phyloP scores from a whole-genome alignment of 768 basidiomycete species.

The Pleurotus djamor region DNA sequence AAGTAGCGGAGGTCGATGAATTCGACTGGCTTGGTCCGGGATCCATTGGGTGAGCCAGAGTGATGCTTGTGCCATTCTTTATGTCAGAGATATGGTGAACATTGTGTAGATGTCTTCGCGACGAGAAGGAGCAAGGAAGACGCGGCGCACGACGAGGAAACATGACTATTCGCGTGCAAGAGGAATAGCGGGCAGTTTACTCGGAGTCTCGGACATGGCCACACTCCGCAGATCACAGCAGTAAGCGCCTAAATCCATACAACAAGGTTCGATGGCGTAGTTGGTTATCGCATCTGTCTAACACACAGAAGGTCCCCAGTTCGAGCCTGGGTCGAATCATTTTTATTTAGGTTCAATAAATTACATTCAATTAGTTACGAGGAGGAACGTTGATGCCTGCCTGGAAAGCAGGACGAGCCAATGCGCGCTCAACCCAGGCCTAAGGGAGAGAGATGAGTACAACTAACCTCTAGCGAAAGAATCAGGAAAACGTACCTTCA shows the following conservation, averaged over 20 bases:
- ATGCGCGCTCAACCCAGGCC: conserved; percentile 19
- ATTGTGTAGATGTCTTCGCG: conserved; percentile 7
- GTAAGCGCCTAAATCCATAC: not conserved
- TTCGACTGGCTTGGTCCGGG: not conserved
- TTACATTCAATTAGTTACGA: not conserved
- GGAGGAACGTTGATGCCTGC: conserved; percentile 13
- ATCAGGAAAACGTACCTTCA: no score
- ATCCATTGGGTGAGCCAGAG: conserved; percentile 9
- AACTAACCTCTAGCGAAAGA: no score
- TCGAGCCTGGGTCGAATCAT: conserved; percentile 61
- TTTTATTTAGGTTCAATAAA: conserved; percentile 8
- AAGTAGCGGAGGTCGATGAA: not conserved
- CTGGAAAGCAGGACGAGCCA: conserved; percentile 16
- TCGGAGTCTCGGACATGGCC: no score
- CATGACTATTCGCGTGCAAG: not conserved
- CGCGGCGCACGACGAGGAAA: conserved; percentile 11
- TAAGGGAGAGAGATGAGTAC: no score
- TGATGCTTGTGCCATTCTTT: not conserved
- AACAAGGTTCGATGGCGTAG: conserved; percentile 50
- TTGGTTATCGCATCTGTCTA: conserved; percentile 86
- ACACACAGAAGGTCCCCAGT: conserved; percentile 79
- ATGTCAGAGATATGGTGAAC: not conserved
- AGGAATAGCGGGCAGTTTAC: not conserved
- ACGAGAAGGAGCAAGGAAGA: conserved; percentile 5
- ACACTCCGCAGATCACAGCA: not conserved